These are phyloP conservation scores for Amanita jacksonii DNA, from an alignment of 768 basidiomycete species.

Conservation along the genomic window DNA sequence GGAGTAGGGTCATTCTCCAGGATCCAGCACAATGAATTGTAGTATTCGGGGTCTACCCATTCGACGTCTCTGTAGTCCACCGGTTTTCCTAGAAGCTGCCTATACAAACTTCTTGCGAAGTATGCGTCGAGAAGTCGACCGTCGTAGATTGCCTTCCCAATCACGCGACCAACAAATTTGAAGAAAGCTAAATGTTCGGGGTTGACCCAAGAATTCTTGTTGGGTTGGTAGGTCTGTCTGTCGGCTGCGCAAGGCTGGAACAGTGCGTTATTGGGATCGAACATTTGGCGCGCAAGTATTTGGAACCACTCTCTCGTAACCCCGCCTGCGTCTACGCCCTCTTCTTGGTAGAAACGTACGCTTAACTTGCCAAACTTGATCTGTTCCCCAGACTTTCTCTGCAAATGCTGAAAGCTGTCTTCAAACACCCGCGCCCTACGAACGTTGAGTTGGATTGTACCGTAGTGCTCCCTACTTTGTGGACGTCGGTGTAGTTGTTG, in stretches of 20 bases:
- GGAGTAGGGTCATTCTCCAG: constrained; percentile 88
- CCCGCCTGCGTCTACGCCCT: constrained; percentile 97
- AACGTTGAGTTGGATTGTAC: constrained; percentile 81
- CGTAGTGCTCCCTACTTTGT: constrained; percentile 69
- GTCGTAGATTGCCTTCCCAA: constrained; percentile 97
- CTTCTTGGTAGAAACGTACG: constrained; percentile 93
- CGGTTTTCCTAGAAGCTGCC: constrained; percentile 87
- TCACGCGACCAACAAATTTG: constrained; percentile 96
- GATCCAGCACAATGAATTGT: constrained; percentile 97
- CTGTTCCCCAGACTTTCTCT: constrained; percentile 86
- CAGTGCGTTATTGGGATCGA: constrained; percentile 95
- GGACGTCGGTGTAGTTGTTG: constrained; percentile 86
- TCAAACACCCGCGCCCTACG: constrained; percentile 91
- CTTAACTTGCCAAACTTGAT: constrained; percentile 98
- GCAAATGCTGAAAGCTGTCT: constrained; percentile 91
- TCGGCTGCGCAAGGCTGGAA: constrained; percentile 98
- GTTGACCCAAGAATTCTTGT: constrained; percentile 90
- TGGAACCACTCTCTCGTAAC: constrained; percentile 99
- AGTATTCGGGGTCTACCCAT: constrained; percentile 97
- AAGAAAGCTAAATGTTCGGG: constrained; percentile 95
- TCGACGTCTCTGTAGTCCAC: constrained; percentile 96
- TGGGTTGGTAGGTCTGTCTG: constrained; percentile 91
- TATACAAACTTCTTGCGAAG: constrained; percentile 93
- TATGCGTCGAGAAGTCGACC: constrained; percentile 95
- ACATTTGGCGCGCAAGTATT: constrained; percentile 96